phyloP scores from a whole-genome alignment of 140 eudicot genomes.

The Ambrosia hybrid region DNA sequence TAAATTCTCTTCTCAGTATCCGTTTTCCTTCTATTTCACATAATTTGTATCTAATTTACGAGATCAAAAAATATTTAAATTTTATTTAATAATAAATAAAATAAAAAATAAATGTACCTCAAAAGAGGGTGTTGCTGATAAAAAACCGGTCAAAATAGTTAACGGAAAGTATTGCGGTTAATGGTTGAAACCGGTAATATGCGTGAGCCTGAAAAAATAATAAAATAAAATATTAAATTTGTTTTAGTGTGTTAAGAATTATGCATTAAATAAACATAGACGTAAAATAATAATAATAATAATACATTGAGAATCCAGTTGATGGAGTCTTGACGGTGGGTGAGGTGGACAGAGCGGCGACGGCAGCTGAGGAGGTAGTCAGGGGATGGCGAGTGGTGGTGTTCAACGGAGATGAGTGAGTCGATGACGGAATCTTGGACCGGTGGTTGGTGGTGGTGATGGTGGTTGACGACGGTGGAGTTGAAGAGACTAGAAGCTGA shows the following conservation, averaged over 20 bases:
- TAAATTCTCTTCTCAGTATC: too few species aligned
- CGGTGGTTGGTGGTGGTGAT: slow-evolving; percentile 14
- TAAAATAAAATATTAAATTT: not conserved
- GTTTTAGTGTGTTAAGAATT: too few species aligned
- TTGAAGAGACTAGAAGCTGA: slow-evolving; percentile 22
- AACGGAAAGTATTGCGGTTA: slow-evolving; percentile 60
- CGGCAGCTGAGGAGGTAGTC: slow-evolving; percentile 28
- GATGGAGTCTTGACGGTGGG: slow-evolving; percentile 64
- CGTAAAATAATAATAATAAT: not conserved
- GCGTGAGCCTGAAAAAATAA: slow-evolving; percentile 42
- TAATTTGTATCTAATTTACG: too few species aligned
- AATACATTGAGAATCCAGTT: slow-evolving; percentile 62
- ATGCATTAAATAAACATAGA: not conserved
- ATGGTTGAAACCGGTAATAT: slow-evolving; percentile 46
- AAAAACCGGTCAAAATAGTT: slow-evolving; percentile 67
- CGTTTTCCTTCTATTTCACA: too few species aligned
- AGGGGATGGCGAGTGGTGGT: slow-evolving; percentile 30
- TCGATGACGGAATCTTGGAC: slow-evolving; percentile 33
- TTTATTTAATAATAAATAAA: not conserved
- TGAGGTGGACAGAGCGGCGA: slow-evolving; percentile 25
- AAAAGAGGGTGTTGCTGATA: slow-evolving; percentile 28
- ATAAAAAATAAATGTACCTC: slow-evolving; percentile 29
- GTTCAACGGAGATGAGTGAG: slow-evolving; percentile 44
- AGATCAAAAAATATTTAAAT: too few species aligned
- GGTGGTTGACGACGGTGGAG: slow-evolving; percentile 29